Percentiles rank a stretch among this genome's conserved stretches.
Conservation (phyloP, 768 basidiomycete species). For the Tulasnella sp. region DNA sequence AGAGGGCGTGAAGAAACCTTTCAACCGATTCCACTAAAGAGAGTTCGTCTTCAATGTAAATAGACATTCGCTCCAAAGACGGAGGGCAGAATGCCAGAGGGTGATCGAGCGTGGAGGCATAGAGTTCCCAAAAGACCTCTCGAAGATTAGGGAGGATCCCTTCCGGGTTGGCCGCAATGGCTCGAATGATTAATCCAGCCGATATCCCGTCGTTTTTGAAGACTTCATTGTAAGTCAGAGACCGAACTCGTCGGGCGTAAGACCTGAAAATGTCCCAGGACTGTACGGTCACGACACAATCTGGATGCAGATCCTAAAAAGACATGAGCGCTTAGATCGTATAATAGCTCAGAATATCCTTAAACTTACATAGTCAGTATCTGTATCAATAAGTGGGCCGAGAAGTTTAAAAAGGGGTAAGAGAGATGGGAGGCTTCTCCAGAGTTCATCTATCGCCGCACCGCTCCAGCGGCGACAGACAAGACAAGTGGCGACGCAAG, state of each 20-base stretch:
- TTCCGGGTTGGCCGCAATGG: not conserved
- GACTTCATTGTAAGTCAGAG: not conserved
- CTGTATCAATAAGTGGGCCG: not conserved
- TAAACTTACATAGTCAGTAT: not conserved
- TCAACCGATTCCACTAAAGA: not conserved
- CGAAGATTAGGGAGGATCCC: not conserved
- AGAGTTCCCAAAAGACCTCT: not conserved
- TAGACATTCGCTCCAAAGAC: not conserved
- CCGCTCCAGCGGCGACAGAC: constrained; percentile 14
- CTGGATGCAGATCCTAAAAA: not conserved
- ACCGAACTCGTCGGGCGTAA: not conserved
- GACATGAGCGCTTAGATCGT: not conserved
- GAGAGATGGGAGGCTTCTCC: not conserved
- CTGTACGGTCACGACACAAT: not conserved
- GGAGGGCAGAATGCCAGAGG: not conserved
- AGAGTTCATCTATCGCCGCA: constrained; percentile 16
- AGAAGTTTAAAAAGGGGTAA: constrained; percentile 6
- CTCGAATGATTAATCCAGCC: not conserved
- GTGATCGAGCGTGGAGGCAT: not conserved
- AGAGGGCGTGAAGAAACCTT: not conserved
- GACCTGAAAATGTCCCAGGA: not conserved
- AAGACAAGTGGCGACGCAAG: not conserved
- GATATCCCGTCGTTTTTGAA: not conserved
- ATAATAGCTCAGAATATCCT: not conserved
- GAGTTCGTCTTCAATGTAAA: not conserved